Base-by-base conservation (phyloP, 805 yeast species). In the Spathaspora passalidarum region DNA sequence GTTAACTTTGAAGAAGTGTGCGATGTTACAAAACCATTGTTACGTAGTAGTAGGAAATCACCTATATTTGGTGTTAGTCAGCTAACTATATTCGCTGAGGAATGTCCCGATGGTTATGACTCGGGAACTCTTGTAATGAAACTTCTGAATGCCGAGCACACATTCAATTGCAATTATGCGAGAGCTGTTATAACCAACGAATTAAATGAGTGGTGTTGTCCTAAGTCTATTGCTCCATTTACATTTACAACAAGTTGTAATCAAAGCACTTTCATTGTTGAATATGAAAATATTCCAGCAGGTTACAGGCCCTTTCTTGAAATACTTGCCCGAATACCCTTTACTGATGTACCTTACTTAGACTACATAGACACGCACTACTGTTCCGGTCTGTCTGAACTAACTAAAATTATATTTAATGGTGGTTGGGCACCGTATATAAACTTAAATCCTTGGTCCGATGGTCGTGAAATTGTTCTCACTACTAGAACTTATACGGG, bases 221-320 rank as follows among this genome's bases (percentile, higher is more conserved):
- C 65, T 10, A 22, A 44, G 26, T 39, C 44, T 4, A 44, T 45
- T 6, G 22, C 1, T 43, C 23, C 21, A 49, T 47, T 11, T 14
- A 50, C 1, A 29, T 63, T 65, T 50, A 39, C 49, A 4, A 14
- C 46, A 4, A 39, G 42, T 9, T 41, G 62, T 49, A 29, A 41
- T 3, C 18, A 42, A 11, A 37, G 43, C 4, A 7, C 41, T 2
- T 49, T 32, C 20, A 42, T 42, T 2, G 49, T 51, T 18, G 43
- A 18, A 13, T 63, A 56, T 46, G 21, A 26, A 3, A 57, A 56
- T 43, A 38, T 64, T 19, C 66, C 68, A 4, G 63, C 65, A 1
- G 69, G 68, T 1, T 59, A 51, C 46, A 47, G 63, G 13, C 59
- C 61, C 6, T 61, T 52, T 44, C 47, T 61, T 32, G 57, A 55